These are phyloP conservation scores for Rhynchospora tenuis DNA, from an alignment of 176 grass and related monocot genomes.

Conservation along the genomic window DNA sequence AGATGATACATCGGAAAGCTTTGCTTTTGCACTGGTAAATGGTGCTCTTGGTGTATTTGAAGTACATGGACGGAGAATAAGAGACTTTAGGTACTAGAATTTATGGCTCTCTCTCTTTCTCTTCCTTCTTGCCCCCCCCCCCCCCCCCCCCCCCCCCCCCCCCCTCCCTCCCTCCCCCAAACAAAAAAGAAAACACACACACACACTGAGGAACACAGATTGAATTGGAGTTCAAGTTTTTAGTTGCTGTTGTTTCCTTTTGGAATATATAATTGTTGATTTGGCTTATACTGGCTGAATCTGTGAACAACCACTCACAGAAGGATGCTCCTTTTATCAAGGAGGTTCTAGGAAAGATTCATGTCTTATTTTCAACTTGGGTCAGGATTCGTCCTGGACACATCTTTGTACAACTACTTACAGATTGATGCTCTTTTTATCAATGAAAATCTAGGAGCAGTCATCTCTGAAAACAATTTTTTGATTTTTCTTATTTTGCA, in stretches of 20 bases:
- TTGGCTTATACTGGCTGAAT: neutral
- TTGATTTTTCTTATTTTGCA: conserved; percentile 41
- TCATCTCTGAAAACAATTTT: neutral
- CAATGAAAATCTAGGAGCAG: neutral
- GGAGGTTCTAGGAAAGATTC: neutral
- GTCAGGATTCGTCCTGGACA: neutral
- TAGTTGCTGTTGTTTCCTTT: neutral
- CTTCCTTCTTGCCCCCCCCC: neutral
- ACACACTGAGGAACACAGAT: too few species aligned
- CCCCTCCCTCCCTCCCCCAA: too few species aligned
- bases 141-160: too few species aligned
- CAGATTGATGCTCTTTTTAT: conserved; percentile 9
- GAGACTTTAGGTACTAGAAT: conserved; percentile 81
- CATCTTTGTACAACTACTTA: neutral
- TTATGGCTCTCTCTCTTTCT: neutral
- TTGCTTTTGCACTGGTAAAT: conserved; percentile 98
- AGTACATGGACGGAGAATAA: conserved; percentile 92
- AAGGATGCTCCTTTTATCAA: neutral
- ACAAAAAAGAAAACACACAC: too few species aligned
- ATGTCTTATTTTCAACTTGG: neutral
- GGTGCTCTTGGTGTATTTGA: conserved; percentile 99
- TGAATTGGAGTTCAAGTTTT: neutral
- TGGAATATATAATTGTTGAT: neutral
- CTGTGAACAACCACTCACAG: neutral
- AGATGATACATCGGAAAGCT: conserved; percentile 92